Evolutionary conservation across 371 early-diverging fungal genomes (phyloP).

Genomic region (Blastocladiella emersonii): DNA sequence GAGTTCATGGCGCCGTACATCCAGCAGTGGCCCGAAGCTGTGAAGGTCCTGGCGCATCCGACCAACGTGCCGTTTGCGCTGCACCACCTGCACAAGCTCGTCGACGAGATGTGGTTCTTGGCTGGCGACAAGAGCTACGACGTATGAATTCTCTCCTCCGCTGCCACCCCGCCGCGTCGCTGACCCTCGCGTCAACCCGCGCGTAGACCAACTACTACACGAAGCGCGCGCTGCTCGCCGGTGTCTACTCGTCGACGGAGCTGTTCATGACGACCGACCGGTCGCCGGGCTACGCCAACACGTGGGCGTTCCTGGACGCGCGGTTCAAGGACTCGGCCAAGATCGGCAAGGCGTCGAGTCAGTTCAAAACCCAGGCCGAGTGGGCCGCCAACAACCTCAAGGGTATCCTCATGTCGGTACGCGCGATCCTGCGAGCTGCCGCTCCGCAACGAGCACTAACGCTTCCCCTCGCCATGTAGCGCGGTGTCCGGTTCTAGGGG

Average conservation of each 20-base stretch:
- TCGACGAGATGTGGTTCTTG: conserved; percentile 73
- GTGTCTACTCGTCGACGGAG: conserved; percentile 70
- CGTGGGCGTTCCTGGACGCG: conserved; percentile 58
- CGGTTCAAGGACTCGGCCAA: conserved; percentile 53
- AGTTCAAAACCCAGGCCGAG: conserved; percentile 13
- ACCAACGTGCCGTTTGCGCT: conserved; percentile 54
- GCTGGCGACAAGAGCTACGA: conserved; percentile 74
- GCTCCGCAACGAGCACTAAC: too few relatives aligned
- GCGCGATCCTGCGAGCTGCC: not conserved
- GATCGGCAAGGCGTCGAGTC: conserved; percentile 37
- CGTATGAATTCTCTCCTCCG: conserved; percentile 38
- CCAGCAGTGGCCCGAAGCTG: conserved; percentile 70
- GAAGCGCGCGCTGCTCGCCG: conserved; percentile 61
- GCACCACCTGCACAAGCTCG: conserved; percentile 48
- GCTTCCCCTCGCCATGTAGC: not conserved
- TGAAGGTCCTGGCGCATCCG: conserved; percentile 67
- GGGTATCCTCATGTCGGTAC: not conserved
- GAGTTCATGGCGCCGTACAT: conserved; percentile 56
- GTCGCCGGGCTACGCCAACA: conserved; percentile 52
- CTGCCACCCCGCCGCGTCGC: not conserved
- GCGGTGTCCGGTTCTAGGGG: not conserved
- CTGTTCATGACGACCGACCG: conserved; percentile 77
- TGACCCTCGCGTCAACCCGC: not conserved
- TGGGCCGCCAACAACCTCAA: not conserved
- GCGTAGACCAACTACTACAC: conserved; percentile 74